phyloP scores from a whole-genome alignment of 1,284 basidiomycete genomes.

The Omphalotus olearius region DNA sequence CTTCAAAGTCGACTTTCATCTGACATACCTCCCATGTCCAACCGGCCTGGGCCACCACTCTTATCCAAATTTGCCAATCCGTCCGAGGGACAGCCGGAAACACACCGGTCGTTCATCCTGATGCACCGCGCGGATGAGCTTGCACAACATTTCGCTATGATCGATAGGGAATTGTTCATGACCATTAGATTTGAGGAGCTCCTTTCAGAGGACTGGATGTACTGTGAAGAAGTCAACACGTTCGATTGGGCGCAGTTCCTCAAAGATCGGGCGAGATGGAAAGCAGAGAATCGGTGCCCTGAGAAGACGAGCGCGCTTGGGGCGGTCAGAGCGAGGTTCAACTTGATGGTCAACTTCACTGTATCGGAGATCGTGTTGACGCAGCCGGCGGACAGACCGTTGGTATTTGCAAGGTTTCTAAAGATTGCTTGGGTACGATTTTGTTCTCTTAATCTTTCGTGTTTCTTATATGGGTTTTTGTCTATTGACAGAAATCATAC shows the following conservation, averaged over 20 bases:
- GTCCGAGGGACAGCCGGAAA: constrained; percentile 29
- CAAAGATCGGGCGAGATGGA: constrained; percentile 69
- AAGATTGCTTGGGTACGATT: constrained; percentile 74
- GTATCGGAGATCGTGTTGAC: constrained; percentile 76
- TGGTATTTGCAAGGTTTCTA: constrained; percentile 77
- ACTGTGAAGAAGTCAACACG: constrained; percentile 61
- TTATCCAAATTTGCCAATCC: constrained; percentile 24
- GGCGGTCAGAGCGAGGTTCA: constrained; percentile 83
- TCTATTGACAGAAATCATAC: constrained; percentile 71
- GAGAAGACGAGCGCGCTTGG: constrained; percentile 68
- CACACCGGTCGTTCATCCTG: constrained; percentile 67
- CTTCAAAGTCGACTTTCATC: constrained; percentile 52
- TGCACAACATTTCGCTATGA: constrained; percentile 80
- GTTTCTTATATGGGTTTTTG: constrained; percentile 12
- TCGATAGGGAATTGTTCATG: constrained; percentile 84
- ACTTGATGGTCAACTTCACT: constrained; percentile 81
- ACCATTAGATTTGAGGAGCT: constrained; percentile 82
- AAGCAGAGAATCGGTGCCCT: constrained; percentile 52
- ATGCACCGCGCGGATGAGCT: constrained; percentile 55
- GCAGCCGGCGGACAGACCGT: constrained; percentile 59
- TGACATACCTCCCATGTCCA: constrained; percentile 9
- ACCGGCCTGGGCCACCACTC: constrained; percentile 25
- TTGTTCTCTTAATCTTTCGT: constrained; percentile 24
- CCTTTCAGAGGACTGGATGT: constrained; percentile 65
- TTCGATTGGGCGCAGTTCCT: constrained; percentile 83